phyloP scores from a whole-genome alignment of 1,284 basidiomycete species.

The Heterobasidion parviporum region DNA sequence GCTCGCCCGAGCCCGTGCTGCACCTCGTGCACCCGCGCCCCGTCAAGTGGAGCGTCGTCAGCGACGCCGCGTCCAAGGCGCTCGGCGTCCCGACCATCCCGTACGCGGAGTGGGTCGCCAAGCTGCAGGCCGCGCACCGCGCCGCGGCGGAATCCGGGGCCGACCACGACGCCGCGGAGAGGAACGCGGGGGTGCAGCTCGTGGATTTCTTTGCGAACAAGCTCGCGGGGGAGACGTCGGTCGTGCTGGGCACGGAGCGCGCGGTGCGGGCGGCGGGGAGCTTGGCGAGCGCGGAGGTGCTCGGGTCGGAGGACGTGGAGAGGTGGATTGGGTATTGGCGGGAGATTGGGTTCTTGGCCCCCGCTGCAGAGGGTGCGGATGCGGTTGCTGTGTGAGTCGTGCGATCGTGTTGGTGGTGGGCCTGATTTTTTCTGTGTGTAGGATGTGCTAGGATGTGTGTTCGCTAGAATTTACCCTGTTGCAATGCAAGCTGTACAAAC shows the following conservation, averaged over 20 bases:
- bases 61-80: conserved; percentile 11
- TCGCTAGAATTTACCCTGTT: neutral
- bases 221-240: neutral
- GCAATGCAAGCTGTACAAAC: neutral
- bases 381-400: no score
- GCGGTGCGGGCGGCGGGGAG: neutral
- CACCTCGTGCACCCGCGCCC: conserved; percentile 20
- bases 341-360: conserved; percentile 1
- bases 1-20: conserved; percentile 8
- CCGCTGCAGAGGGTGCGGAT: no score
- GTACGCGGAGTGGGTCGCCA: conserved; percentile 17
- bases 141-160: neutral
- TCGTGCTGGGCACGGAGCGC: neutral
- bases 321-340: conserved; percentile 9
- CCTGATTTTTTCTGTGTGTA: neutral
- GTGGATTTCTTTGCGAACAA: conserved; percentile 3
- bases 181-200: neutral
- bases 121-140: neutral
- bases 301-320: conserved; percentile 3
- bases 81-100: conserved; percentile 15
- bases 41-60: conserved; percentile 15
- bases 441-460: neutral
- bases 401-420: neutral
- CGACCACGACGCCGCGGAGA: neutral
- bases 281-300: neutral